Evolutionary conservation across 352 stramenopile genomes (phyloP), one percentile per base, ranked within the genome.

Genomic region (Phytophthora sansomeana): DNA sequence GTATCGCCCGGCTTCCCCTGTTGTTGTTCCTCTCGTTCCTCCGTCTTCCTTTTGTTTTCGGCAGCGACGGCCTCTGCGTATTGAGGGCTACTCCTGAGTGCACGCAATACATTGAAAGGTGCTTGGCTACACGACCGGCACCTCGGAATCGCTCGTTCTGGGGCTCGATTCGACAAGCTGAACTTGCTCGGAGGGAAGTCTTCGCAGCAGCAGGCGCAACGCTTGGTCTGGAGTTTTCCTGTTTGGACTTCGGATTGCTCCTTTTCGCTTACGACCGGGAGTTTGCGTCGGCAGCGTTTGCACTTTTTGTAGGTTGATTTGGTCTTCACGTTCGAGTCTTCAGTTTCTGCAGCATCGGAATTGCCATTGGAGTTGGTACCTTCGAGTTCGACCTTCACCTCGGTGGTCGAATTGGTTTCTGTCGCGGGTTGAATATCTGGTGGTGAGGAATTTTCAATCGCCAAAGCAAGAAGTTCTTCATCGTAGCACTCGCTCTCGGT

Each of bases 401-500:
- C 21, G 38, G 30, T 41, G 21, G 26, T 19, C 13, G 24, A 26
- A 1, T 67, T 29, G 16, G 36, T 43, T 58, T 14, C n/a, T 4
- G 30, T 19, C 26, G 9, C 13, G 13, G 9, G 7, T 14, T 47
- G 41, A 6, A 10, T 14, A 3, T 24, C 9, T 47, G 41, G 5
- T 41, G 13, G 35, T 41, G 35, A 13, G 4, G 19, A 7, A 47
- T 14, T 26, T n/a, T 26, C 41, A 30, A 24, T 21, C 24, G 43
- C 30, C 26, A 51, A 17, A 11, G 56, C 53, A 11, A 56, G 35
- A 2, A 59, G 26, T 8, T 61, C 48, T 38, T 71, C 58, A 36
- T 69, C 65, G 28, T 67, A 74, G 46, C 43, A 57, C 60, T 77
- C 64, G 58, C 64, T 77, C 38, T 77, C 69, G 10, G 69, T 77